Evolutionary conservation across 2,329 filamentous ascomycete species (phyloP).

Genomic region (Colletotrichum godetiae): DNA sequence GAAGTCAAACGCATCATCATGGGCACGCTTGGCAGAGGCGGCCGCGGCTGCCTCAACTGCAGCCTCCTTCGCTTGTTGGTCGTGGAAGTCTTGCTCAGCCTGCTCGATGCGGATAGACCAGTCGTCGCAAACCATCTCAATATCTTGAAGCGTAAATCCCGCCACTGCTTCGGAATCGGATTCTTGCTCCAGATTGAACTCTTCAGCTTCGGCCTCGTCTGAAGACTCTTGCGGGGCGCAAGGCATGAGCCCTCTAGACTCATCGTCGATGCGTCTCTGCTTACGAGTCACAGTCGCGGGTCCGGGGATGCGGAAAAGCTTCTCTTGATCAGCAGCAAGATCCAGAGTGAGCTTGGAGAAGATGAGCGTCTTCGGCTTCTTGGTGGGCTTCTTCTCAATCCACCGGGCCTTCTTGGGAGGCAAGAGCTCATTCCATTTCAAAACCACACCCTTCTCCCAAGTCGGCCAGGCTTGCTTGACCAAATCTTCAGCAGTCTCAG

Average conservation of each 20-base stretch:
- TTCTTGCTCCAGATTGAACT: constrained; percentile 61
- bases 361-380: constrained; percentile 83
- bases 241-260: constrained; percentile 60
- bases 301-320: constrained; percentile 81
- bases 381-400: constrained; percentile 81
- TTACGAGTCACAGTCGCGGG: constrained; percentile 65
- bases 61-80: constrained; percentile 43
- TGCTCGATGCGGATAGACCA: constrained; percentile 76
- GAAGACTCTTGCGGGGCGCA: constrained; percentile 54
- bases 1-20: constrained; percentile 53
- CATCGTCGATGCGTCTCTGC: constrained; percentile 64
- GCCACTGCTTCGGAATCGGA: constrained; percentile 75
- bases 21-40: constrained; percentile 36
- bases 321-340: constrained; percentile 86
- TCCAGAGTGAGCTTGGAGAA: constrained; percentile 92
- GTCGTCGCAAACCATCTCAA: constrained; percentile 87
- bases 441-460: constrained; percentile 79
- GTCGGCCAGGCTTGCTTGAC: constrained; percentile 84
- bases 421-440: constrained; percentile 85
- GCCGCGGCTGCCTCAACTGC: constrained; percentile 38
- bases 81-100: constrained; percentile 52
- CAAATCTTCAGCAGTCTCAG: constrained; percentile 79
- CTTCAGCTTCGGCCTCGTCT: constrained; percentile 53
- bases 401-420: constrained; percentile 83
- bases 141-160: constrained; percentile 81